phyloP scores from a whole-genome alignment of 2,329 filamentous ascomycete species.

The Colletotrichum echinochloae region DNA sequence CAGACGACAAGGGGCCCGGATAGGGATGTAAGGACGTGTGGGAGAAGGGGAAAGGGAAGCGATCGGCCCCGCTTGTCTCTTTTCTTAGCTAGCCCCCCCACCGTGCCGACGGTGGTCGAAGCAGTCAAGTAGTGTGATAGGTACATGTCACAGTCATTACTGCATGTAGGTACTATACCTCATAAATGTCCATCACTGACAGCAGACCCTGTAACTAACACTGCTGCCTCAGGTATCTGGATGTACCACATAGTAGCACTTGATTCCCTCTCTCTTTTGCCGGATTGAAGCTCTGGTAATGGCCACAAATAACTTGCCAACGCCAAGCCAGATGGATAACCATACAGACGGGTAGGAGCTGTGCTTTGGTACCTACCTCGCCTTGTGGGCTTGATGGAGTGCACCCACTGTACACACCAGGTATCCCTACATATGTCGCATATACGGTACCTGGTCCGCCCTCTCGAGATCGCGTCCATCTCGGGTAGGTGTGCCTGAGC shows the following conservation, averaged over 20 bases:
- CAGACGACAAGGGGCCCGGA: background rate
- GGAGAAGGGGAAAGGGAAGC: background rate
- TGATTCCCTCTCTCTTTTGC: background rate
- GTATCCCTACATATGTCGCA: too few relatives aligned
- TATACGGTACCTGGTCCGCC: background rate
- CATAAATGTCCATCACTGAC: constrained; percentile 5
- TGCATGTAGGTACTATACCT: background rate
- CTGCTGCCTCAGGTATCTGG: too few relatives aligned
- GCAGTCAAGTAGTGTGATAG: constrained; percentile 8
- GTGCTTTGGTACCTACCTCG: background rate
- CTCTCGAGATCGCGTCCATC: background rate
- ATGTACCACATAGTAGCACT: background rate
- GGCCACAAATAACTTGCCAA: too few relatives aligned
- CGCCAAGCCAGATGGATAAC: background rate
- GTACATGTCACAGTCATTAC: background rate
- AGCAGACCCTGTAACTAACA: background rate
- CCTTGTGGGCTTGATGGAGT: background rate
- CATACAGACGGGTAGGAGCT: background rate
- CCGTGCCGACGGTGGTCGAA: constrained; percentile 20
- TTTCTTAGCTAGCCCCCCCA: background rate
- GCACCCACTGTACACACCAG: too few relatives aligned
- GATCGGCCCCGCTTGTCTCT: constrained; percentile 1
- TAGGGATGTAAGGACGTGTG: background rate
- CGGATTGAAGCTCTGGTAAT: background rate
- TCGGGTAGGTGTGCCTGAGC: background rate